Evolutionary conservation across 331 rosid species (phyloP), one percentile per base, ranked within the genome.

Genomic region (Rosa hybrid): DNA sequence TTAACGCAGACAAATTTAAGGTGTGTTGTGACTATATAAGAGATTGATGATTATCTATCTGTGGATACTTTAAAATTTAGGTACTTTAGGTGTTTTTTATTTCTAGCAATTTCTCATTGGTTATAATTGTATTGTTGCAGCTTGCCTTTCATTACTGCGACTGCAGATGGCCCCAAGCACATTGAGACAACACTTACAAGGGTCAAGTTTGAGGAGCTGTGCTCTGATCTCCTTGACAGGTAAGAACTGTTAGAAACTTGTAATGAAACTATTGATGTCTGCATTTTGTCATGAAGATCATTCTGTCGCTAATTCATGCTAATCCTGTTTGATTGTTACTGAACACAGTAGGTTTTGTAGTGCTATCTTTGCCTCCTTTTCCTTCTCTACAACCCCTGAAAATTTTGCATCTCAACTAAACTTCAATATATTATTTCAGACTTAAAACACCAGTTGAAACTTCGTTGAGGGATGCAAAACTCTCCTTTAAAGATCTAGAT

Each of bases 181-280:
- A 83, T 83, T 59, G 86, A 79, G 77, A 83, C 86, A 51, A 79
- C 83, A 53, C 68, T 83, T 54, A 79, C 86, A 4, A 79, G 86
- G 78, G 86, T 83, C n/a, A 79, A 83, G 77, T 83, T 83, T 75
- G 86, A 83, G 81, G 86, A 83, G 53, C 45, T 83, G 68, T 83
- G 83, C 70, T 79, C 86, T 9, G 86, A 83, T 27, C 74, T 83
- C n/a, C 86, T 83, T 56, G 86, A 83, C 83, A 83, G 86, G 86
- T 83, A 75, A 23, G 42, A 16, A 41, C 16, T 68, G 50, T 23
- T 77, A 12, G 69, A 13, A 27, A 63, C 69, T 25, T 60, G 23
- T 25, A 4, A 11, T 1, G 38, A 23, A 23, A 60, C 67, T 60
- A 0, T 27, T 62, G 41, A 7, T 20, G 10, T 7, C 27, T 20